These are phyloP conservation scores for Mucor sp. DNA, from an alignment of 371 early-diverging fungal genomes.

Conservation along the genomic window DNA sequence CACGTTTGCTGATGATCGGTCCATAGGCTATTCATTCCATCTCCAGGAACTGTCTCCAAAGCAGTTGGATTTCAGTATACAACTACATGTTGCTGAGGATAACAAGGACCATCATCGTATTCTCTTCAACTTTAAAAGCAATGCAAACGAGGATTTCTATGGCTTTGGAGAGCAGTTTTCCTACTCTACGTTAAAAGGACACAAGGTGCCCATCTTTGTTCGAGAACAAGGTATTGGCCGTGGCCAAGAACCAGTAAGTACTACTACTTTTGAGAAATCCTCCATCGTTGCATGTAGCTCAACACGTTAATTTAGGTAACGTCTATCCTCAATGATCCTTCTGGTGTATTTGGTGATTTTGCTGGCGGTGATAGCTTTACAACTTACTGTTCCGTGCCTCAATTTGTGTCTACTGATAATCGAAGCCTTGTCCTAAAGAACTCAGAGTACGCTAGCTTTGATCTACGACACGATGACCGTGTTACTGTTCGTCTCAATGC, in stretches of 20 bases:
- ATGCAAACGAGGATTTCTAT: conserved; percentile 41
- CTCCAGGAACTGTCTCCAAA: conserved; percentile 30
- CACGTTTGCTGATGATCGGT: conserved; percentile 21
- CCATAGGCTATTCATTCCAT: conserved; percentile 27
- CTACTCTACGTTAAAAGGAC: conserved; percentile 40
- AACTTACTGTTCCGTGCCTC: conserved; percentile 43
- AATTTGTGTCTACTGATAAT: conserved; percentile 42
- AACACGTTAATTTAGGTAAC: conserved; percentile 11
- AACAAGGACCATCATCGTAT: conserved; percentile 29
- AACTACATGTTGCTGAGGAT: conserved; percentile 23
- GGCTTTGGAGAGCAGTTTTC: conserved; percentile 53
- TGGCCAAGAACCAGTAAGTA: conserved; percentile 34
- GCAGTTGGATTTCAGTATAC: conserved; percentile 33
- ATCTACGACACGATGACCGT: conserved; percentile 30
- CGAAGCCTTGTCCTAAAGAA: conserved; percentile 42
- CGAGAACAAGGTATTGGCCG: conserved; percentile 46
- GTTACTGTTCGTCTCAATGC: conserved; percentile 35
- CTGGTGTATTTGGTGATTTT: conserved; percentile 28
- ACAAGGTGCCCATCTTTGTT: conserved; percentile 48
- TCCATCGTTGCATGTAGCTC: neutral
- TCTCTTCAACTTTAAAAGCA: conserved; percentile 23
- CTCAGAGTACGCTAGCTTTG: conserved; percentile 45
- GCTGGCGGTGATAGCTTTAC: conserved; percentile 34
- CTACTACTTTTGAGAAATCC: neutral
- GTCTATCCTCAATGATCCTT: conserved; percentile 23